Conservation (phyloP, 78 protist species). For the Neovahlkampfia damariscottae region DNA sequence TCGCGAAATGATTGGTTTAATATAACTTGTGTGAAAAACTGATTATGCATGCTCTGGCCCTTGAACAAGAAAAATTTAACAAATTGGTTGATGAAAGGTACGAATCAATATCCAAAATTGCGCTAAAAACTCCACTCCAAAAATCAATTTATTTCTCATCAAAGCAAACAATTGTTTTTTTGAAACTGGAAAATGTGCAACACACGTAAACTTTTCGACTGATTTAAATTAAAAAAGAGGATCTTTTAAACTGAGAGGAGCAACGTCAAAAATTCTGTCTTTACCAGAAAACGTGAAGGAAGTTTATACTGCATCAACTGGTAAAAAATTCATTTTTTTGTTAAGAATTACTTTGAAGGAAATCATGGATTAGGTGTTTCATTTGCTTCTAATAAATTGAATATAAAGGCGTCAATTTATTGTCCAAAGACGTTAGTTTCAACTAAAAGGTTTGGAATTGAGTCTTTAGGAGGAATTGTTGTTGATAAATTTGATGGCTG, state of each 20-base stretch:
- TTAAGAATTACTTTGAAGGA: too few species aligned
- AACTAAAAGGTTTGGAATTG: neutral
- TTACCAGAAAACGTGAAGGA: neutral
- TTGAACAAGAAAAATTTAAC: too few species aligned
- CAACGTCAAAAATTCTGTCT: neutral
- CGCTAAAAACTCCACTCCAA: too few species aligned
- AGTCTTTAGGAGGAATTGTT: neutral
- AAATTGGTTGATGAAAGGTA: too few species aligned
- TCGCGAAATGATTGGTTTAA: too few species aligned
- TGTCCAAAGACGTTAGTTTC: neutral
- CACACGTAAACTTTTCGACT: neutral
- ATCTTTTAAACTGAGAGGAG: neutral
- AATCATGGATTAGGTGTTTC: constrained; percentile 20
- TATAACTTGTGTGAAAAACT: too few species aligned
- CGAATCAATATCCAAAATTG: too few species aligned
- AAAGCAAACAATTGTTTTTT: neutral
- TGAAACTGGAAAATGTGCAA: constrained; percentile 22
- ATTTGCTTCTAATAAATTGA: neutral
- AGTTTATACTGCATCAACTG: constrained; percentile 15
- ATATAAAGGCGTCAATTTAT: neutral
- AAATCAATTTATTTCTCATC: too few species aligned
- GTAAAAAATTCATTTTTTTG: too few species aligned
- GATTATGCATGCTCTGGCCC: too few species aligned
- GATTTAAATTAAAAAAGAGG: constrained; percentile 12
- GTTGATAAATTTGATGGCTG: constrained; percentile 3